Evolutionary conservation across 129 eudicot genomes (phyloP), one percentile per base, ranked within the genome.

Genomic region (Gnaphalium uliginosum): DNA sequence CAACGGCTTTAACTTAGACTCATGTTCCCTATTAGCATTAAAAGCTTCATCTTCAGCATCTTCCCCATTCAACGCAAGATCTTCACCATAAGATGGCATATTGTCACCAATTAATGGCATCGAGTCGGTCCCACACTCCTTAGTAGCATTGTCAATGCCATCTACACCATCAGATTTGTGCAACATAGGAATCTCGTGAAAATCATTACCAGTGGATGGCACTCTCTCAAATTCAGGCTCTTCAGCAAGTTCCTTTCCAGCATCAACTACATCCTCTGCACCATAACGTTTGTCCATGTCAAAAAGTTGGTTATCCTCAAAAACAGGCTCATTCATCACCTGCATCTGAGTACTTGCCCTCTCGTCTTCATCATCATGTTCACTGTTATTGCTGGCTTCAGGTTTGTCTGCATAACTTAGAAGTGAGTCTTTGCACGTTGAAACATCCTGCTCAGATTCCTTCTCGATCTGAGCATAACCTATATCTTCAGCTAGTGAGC

Each of bases 111-210:
- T 46, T 46, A 46, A 46, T 46, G 53, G 53, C 53, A 46, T 46
- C 56, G 46, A 54, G 5, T 61, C 70, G 17, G 60, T 25, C 35
- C 61, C 78, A 22, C 24, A 5, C 67, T 18, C 32, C n/a, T 24
- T 24, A 9, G 18, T 27, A 60, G 32, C 30, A 58, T 8, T 58
- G 11, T 21, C 64, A 58, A 14, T 23, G 6, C 37, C 68, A 27
- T 62, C 68, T 64, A 15, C 46, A 27, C 24, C 46, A 13, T 76
- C 75, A 57, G 69, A 35, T 37, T 58, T 37, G 59, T 26, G 41
- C 58, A 56, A 67, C 25, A 35, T 76, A 17, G 74, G 68, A 13
- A 25, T 14, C 58, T 53, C 58, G 0, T 10, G 33, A 18, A 54
- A 22, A 54, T 76, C 73, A 6, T 17, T 56, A 35, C 9, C 5